These are phyloP conservation scores for Adansonia digitata DNA, from an alignment of 345 rosid genomes.

Conservation along the genomic window DNA sequence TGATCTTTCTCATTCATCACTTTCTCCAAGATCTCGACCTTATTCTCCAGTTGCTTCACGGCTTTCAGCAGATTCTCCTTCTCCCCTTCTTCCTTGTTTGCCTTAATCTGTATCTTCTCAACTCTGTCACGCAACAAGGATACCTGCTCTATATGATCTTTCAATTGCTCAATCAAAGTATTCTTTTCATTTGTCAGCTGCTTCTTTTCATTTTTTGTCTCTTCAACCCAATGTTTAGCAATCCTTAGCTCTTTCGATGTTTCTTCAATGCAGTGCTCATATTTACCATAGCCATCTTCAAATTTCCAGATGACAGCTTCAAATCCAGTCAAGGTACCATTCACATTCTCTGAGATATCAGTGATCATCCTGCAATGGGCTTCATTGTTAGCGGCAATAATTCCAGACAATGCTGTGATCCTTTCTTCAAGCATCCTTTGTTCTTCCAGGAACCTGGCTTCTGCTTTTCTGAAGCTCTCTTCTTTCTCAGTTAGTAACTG, in stretches of 20 bases:
- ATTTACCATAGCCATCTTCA: constrained; percentile 33
- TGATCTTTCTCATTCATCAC: constrained; percentile 46
- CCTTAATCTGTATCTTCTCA: constrained; percentile 40
- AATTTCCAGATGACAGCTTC: constrained; percentile 36
- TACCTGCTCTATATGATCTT: constrained; percentile 31
- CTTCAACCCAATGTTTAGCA: constrained; percentile 43
- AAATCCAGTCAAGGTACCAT: constrained; percentile 30
- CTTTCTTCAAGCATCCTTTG: constrained; percentile 55
- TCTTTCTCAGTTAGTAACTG: constrained; percentile 74
- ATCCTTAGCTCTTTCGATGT: constrained; percentile 35
- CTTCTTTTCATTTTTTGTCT: constrained; percentile 33
- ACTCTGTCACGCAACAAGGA: constrained; percentile 27
- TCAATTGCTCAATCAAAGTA: constrained; percentile 32
- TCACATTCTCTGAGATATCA: constrained; percentile 37
- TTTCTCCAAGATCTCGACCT: constrained; percentile 33
- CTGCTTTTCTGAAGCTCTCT: constrained; percentile 54
- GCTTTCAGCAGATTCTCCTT: constrained; percentile 41
- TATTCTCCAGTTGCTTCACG: constrained; percentile 30
- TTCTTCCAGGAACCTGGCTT: constrained; percentile 59
- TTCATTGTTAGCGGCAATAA: constrained; percentile 31
- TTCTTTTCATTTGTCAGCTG: constrained; percentile 30
- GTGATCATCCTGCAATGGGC: constrained; percentile 43
- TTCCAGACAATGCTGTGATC: constrained; percentile 29
- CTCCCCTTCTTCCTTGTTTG: constrained; percentile 44
- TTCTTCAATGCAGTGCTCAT: constrained; percentile 34